These are phyloP conservation scores for Cyphellophora attinorum DNA, from an alignment of 2,329 filamentous ascomycete species.

Conservation along the genomic window DNA sequence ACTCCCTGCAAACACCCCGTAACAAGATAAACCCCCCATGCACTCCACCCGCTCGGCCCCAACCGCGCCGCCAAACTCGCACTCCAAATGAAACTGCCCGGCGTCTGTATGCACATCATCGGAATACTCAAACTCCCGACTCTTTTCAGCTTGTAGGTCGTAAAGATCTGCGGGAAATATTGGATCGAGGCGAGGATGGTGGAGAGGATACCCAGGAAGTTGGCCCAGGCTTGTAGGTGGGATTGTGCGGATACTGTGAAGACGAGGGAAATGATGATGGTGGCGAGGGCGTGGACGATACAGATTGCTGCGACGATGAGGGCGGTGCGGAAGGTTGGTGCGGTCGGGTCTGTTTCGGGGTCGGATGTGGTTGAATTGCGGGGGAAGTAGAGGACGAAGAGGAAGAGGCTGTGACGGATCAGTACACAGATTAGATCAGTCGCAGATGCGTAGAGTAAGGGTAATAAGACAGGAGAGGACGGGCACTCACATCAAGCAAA, in stretches of 20 bases:
- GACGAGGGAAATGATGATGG: constrained; percentile 58
- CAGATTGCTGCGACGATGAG: constrained; percentile 63
- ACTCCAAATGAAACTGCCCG: constrained; percentile 83
- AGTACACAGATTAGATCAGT: background rate
- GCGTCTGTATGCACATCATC: constrained; percentile 98
- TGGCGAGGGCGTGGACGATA: constrained; percentile 63
- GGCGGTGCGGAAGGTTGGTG: constrained; percentile 67
- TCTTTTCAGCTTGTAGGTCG: constrained; percentile 74
- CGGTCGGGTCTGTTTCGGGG: constrained; percentile 25
- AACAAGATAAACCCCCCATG: constrained; percentile 84
- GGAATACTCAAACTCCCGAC: constrained; percentile 87
- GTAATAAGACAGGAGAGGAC: background rate
- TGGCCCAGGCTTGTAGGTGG: constrained; percentile 69
- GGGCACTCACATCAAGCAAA: constrained; percentile 75
- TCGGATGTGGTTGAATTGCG: constrained; percentile 44
- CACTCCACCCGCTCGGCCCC: constrained; percentile 80
- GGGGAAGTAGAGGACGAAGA: constrained; percentile 94
- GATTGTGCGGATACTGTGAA: constrained; percentile 55
- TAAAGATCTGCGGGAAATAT: constrained; percentile 92
- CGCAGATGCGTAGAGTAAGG: background rate
- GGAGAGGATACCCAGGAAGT: constrained; percentile 70
- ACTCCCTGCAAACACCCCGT: constrained; percentile 78
- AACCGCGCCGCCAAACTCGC: constrained; percentile 71
- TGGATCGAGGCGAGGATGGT: constrained; percentile 74
- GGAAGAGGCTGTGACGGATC: constrained; percentile 62